phyloP scores from a whole-genome alignment of 306 rosid species.

The Cucurbita argyrosperma region DNA sequence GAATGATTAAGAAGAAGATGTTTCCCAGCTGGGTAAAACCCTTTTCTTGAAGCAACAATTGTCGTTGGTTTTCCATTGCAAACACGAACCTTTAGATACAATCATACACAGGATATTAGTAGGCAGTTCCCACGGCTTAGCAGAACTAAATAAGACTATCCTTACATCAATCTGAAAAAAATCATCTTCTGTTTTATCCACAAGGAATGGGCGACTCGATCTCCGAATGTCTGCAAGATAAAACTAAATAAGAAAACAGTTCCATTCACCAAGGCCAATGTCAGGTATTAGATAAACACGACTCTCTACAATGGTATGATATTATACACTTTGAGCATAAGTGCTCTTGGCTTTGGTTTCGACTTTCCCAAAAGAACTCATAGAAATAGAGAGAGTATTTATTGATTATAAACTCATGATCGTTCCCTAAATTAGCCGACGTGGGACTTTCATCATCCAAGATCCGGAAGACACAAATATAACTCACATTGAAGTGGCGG shows the following conservation, averaged over 20 bases:
- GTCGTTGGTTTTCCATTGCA: constrained; percentile 92
- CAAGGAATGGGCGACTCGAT: constrained; percentile 77
- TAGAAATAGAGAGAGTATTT: too few species aligned
- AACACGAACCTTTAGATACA: constrained; percentile 49
- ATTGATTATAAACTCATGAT: too few species aligned
- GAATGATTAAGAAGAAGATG: constrained; percentile 52
- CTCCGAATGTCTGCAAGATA: constrained; percentile 65
- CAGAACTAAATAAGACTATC: background rate
- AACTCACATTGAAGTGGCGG: constrained; percentile 77
- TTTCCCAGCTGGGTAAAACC: constrained; percentile 93
- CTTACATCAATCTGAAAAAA: constrained; percentile 92
- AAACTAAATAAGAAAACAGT: constrained; percentile 2
- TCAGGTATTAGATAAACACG: too few species aligned
- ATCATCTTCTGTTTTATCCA: constrained; percentile 76
- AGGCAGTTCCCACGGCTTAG: background rate
- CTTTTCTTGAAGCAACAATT: constrained; percentile 64
- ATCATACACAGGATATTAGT: constrained; percentile 12
- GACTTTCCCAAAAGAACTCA: too few species aligned
- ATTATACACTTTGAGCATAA: too few species aligned
- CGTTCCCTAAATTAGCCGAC: too few species aligned
- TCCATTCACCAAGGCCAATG: background rate
- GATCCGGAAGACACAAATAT: background rate
- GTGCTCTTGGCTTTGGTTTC: too few species aligned
- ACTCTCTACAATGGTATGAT: too few species aligned
- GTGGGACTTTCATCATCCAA: too few species aligned